Base-by-base conservation (phyloP, 495 filamentous ascomycete genomes). In the Hypoxylon lienhwacheense region DNA sequence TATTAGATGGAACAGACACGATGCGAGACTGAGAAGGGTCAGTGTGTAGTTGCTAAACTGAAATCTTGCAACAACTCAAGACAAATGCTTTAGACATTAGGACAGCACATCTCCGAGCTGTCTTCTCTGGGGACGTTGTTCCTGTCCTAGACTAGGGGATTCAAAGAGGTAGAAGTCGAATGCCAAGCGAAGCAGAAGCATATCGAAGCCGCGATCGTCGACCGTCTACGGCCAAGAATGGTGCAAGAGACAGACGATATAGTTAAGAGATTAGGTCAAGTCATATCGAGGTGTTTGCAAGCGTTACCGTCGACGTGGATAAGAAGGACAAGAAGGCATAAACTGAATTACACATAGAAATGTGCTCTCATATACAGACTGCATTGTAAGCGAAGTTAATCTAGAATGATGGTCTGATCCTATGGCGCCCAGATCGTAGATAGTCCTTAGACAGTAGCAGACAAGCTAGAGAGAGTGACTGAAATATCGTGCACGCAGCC, bases 31-130 rank as follows among this genome's bases (percentile, higher is more conserved):
- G 69, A 78, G 44, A 75, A 66, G 12, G 75, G 76, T 2, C 67
- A 79, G 32, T 84, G 81, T 65, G 76, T 77, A 8, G 78, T 82
- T 25, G 80, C 81, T 3, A 55, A 69, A 0, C 81, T 3, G 56
- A 69, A 0, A 72, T 69, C 6, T 74, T 85, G 0, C 73, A 80
- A 0, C 64, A 80, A 56, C 84, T 86, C 66, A 79, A 82, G 83
- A 81, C 12, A 83, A 84, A 58, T 81, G 83, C 66, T 85, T 79
- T 69, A 66, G n/a, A 78, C 85, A 0, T 80, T 79, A 0, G 82
- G 81, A 0, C 81, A 78, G 7, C 81, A 85, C 54, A 71, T 83
- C 63, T 74, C 70, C 49, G 76, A 83, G 31, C 81, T 81, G 5
- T 78, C 75, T 35, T 80, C 78, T 2, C 82, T 84, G 50, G 73